These are phyloP conservation scores for Straminergon stramineum DNA, from an alignment of 225 moss, liverwort and hornwort genomes.

Conservation along the genomic window DNA sequence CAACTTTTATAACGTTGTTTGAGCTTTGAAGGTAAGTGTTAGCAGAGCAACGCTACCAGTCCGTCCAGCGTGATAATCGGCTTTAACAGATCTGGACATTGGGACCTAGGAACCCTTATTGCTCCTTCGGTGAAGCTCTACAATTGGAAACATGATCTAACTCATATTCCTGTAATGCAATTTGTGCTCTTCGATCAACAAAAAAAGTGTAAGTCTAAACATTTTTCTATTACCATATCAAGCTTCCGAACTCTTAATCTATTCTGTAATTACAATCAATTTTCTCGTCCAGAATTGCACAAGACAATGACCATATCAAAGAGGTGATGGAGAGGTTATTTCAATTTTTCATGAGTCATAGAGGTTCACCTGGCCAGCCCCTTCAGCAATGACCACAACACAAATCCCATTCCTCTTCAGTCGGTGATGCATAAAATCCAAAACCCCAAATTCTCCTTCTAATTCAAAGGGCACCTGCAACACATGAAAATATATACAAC, in stretches of 20 bases:
- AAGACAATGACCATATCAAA: background rate
- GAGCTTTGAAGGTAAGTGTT: background rate
- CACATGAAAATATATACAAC: background rate
- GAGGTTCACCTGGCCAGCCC: constrained; percentile 70
- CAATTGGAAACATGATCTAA: background rate
- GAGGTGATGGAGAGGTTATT: background rate
- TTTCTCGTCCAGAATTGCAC: background rate
- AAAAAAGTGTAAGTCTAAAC: background rate
- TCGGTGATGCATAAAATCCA: constrained; percentile 54
- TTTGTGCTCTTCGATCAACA: background rate
- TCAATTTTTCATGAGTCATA: background rate
- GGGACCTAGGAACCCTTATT: no score
- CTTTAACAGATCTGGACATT: background rate
- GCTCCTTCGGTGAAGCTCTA: no score
- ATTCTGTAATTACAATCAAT: background rate
- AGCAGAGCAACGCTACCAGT: background rate
- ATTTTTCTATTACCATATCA: background rate
- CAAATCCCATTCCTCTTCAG: constrained; percentile 70
- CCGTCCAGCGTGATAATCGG: background rate
- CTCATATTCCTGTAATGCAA: background rate
- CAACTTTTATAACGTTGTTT: background rate
- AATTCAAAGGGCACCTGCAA: constrained; percentile 62
- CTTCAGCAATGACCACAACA: constrained; percentile 91
- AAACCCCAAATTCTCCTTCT: constrained; percentile 67
- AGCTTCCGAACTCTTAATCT: no score